Evolutionary conservation across 2,329 filamentous ascomycete species (phyloP).

Genomic region (Fusarium circinatum): DNA sequence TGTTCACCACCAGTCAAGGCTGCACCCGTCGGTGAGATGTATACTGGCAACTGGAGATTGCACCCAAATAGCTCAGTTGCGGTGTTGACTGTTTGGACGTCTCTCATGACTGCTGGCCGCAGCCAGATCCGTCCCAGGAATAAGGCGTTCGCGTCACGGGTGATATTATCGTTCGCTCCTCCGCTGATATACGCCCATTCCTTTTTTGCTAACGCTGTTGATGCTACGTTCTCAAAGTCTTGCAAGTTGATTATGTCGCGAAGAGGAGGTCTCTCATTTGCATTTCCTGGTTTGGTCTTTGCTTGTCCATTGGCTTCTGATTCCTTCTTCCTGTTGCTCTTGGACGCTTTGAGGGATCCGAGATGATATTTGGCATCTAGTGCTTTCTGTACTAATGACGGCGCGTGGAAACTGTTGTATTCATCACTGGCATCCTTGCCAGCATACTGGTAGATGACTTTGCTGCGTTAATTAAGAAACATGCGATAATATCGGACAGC

Average conservation of each 20-base stretch:
- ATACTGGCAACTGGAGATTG: constrained; percentile 34
- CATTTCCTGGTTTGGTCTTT: rapidly evolving
- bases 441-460: constrained; percentile 42
- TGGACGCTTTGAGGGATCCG: neutral
- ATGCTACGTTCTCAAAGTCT: constrained; percentile 41
- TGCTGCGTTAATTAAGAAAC: too few relatives aligned
- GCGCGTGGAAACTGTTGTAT: constrained; percentile 40
- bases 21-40: constrained; percentile 36
- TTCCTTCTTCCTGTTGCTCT: neutral
- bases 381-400: constrained; percentile 34
- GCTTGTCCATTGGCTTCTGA: rapidly evolving
- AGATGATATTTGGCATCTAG: constrained; percentile 11
- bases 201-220: constrained; percentile 21
- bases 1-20: constrained; percentile 26
- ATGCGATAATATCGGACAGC: rapidly evolving
- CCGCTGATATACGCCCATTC: constrained; percentile 40
- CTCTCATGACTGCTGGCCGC: constrained; percentile 38
- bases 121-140: constrained; percentile 38
- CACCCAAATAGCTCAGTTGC: constrained; percentile 33
- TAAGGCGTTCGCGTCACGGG: constrained; percentile 32
- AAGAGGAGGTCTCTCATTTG: neutral
- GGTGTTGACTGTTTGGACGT: constrained; percentile 32
- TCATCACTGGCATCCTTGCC: constrained; percentile 40
- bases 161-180: constrained; percentile 42
- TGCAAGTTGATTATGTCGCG: constrained; percentile 37